Conservation (phyloP, 495 filamentous ascomycete genomes). For the Xylaria longipes region DNA sequence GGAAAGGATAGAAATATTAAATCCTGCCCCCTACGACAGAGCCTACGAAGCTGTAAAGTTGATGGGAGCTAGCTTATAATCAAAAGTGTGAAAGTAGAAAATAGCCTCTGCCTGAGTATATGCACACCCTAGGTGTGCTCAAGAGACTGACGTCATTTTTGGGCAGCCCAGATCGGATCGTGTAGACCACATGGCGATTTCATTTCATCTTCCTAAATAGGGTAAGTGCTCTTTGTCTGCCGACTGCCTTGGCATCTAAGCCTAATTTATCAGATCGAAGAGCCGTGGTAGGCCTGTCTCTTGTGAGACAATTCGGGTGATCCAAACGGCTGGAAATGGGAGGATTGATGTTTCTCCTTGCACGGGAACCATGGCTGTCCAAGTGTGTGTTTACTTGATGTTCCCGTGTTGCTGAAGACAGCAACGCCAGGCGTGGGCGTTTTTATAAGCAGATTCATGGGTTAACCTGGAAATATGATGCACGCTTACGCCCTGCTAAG, state of each 20-base stretch:
- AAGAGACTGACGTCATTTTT: constrained; percentile 16
- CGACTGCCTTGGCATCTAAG: not conserved
- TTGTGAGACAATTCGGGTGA: not conserved
- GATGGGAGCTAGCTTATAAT: not conserved
- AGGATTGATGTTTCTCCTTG: not conserved
- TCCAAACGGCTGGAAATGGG: not conserved
- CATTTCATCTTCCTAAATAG: not conserved
- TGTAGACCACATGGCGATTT: not conserved
- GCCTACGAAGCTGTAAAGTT: not conserved
- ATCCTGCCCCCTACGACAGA: no score
- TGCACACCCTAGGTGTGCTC: not conserved
- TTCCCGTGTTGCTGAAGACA: not conserved
- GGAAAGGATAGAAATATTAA: no score
- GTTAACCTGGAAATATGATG: not conserved
- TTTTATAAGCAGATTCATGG: no score
- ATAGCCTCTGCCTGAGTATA: not conserved
- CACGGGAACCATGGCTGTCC: not conserved
- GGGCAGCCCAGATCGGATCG: not conserved
- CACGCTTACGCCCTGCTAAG: not conserved
- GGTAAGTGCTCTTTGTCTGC: not conserved
- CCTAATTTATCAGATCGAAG: not conserved
- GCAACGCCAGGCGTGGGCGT: not conserved
- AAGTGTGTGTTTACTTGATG: not conserved
- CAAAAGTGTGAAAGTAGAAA: not conserved
- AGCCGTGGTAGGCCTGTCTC: not conserved